Evolutionary conservation across 495 filamentous ascomycete genomes (phyloP), one percentile per base, ranked within the genome.

Genomic region (Penicillium silybi): DNA sequence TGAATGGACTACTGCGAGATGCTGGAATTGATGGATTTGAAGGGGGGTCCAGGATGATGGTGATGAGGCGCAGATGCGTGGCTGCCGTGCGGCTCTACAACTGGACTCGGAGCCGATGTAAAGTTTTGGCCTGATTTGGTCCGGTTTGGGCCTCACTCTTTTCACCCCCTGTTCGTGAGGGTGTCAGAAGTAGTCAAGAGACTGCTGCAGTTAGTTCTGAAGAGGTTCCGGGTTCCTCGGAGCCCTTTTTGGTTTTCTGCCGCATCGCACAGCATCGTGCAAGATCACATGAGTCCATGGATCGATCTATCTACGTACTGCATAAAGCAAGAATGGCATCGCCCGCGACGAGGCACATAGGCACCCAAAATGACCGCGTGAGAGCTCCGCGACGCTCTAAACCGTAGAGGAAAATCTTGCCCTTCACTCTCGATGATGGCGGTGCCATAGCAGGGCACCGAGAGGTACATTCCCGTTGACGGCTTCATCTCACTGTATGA

Each of bases 221-320:
- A 3, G 29, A 15, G 29, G 29, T 39, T 18, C 37, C 37, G 5
- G 37, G 5, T 4, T 39, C 37, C 7, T 39, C 16, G 15, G 18
- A 18, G 35, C 5, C 16, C 37, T 27, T 34, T 20, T 10, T 48
- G 20, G 37, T 26, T n/a, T 39, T 27, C 35, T 46, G 34, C 23
- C 6, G 49, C 26, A 38, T 27, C 43, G 50, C 40, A 38, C 44
- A 38, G 19, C 35, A 41, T 44, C 49, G 26, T 42, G 34, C 54
- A 56, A 37, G 50, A 50, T 48, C 46, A 40, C 41, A 53, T 40
- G 39, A 37, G 17, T 43, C 46, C 40, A 39, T 38, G 41, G 40
- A 56, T 54, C 48, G 42, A 52, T 61, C 57, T 65, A 65, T 63
- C 63, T 65, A 65, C 60, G 54, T 58, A 58, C 49, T 63, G 58